phyloP scores from a whole-genome alignment of 805 yeast species.

The Lipomyces sp. region DNA sequence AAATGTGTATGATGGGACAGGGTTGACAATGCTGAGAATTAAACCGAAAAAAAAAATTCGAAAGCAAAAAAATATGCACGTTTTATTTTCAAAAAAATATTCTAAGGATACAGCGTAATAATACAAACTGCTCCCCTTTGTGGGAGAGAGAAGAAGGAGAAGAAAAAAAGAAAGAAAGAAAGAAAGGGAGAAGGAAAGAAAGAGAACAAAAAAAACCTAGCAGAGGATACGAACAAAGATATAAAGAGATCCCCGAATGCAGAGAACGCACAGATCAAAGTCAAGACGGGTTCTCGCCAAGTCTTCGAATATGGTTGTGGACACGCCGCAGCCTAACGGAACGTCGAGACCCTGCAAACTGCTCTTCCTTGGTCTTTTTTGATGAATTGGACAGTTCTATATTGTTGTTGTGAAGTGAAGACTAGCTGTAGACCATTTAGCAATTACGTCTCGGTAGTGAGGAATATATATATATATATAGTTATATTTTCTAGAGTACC shows the following conservation, averaged over 20 bases:
- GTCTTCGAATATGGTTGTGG: not conserved
- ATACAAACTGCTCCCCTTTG: constrained; percentile 4
- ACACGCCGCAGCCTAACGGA: not conserved
- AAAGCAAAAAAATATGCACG: not conserved
- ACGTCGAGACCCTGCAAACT: too few species aligned
- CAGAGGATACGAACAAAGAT: not conserved
- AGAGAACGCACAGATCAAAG: not conserved
- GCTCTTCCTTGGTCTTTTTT: too few species aligned
- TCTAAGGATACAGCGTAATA: constrained; percentile 1
- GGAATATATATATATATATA: too few species aligned
- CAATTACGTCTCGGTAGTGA: too few species aligned
- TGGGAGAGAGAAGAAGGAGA: not conserved
- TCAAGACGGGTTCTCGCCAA: not conserved
- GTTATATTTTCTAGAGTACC: too few species aligned
- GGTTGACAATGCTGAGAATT: not conserved
- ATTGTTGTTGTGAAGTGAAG: not conserved
- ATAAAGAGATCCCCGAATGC: not conserved
- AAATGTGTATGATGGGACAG: not conserved
- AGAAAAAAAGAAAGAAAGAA: not conserved
- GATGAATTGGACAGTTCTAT: not conserved
- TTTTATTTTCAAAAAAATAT: not conserved
- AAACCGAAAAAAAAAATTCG: not conserved
- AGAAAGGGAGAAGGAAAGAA: not conserved
- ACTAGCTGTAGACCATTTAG: too few species aligned
- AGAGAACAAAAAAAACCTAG: not conserved